Evolutionary conservation across 768 basidiomycete genomes (phyloP).

Genomic region (Peribolospora baueri): DNA sequence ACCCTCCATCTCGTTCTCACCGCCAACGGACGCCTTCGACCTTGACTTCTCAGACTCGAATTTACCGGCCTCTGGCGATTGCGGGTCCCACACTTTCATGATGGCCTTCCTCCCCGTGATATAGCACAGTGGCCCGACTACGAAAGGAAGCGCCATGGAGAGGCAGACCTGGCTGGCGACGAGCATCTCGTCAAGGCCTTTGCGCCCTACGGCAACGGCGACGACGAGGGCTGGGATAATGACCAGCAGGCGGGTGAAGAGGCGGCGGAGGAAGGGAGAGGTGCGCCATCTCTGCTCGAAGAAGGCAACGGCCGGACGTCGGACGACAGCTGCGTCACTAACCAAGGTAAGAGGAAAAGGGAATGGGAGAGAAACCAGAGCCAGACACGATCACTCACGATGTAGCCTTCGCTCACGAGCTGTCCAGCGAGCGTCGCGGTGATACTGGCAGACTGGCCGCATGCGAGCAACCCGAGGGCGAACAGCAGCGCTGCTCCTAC

Average conservation of each 20-base stretch:
- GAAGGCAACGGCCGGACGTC: no score
- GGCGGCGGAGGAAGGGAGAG: slow-evolving; percentile 40
- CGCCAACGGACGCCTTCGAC: no score
- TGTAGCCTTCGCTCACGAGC: slow-evolving; percentile 29
- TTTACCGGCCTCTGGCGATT: no score
- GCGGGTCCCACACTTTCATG: not conserved
- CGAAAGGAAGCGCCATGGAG: slow-evolving; percentile 59
- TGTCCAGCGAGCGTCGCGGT: slow-evolving; percentile 57
- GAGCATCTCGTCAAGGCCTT: slow-evolving; percentile 52
- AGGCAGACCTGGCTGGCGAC: slow-evolving; percentile 66
- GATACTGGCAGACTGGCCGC: slow-evolving; percentile 73
- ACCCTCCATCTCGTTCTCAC: no score
- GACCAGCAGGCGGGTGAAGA: slow-evolving; percentile 55
- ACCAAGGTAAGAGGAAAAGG: not conserved
- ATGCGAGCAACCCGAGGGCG: slow-evolving; percentile 56
- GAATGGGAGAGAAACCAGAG: not conserved
- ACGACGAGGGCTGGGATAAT: slow-evolving; percentile 62
- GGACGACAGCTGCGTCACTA: no score
- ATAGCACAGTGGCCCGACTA: slow-evolving; percentile 22
- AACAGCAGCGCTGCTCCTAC: slow-evolving; percentile 63
- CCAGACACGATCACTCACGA: slow-evolving; percentile 47
- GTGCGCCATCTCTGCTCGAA: slow-evolving; percentile 33
- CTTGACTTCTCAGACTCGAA: no score
- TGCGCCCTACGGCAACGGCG: slow-evolving; percentile 41
- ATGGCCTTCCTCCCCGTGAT: no score